Base-by-base conservation (phyloP, 2,329 filamentous ascomycete species). In the Botrytis pseudocinerea region DNA sequence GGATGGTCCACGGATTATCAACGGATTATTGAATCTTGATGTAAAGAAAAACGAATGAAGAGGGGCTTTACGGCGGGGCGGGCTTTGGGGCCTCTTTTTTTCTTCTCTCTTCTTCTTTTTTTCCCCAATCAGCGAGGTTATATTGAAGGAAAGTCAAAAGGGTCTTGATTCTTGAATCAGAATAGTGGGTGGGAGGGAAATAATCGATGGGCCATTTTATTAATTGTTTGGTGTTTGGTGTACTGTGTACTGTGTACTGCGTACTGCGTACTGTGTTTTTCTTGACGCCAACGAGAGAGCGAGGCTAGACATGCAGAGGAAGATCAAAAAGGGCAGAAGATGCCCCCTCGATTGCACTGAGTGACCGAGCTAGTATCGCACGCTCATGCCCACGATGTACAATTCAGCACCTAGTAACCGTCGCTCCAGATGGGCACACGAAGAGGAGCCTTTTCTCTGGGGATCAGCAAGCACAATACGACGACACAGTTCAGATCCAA, bases 121-220 rank as follows among this genome's bases (percentile, higher is more conserved):
- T 38, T 28, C 61, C 61, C 61, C 61, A 66, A 66, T 66, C 63
- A 66, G 51, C 38, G 63, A 66, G 44, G 63, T 66, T 66, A 51
- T 48, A 51, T 38, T 38, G 38, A 35, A 54, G 46, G 22, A 54
- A 68, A 68, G 35, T n/a, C n/a, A 54, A 54, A 54, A 54, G 35
- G 46, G 35, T 64, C 10, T 46, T 64, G n/a, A 46, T 18, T 64
- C 62, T 40, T 62, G 35, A 62, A 63, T 63, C 61, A 35, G 20
- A 25, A 48, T 25, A 48, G 42, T 38, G 38, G 38, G 7, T 38
- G 7, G 32, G 6, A 25, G 7, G 32, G 6, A 25, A 48, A 48
- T 46, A 14, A 64, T 35, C 12, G 9, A 44, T 25, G 32, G 62
- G 62, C 51, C 51, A 48, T 65, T 35, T 44, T 32, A 48, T 22